Evolutionary conservation across 345 rosid genomes (phyloP).

Genomic region (Draba incana): DNA sequence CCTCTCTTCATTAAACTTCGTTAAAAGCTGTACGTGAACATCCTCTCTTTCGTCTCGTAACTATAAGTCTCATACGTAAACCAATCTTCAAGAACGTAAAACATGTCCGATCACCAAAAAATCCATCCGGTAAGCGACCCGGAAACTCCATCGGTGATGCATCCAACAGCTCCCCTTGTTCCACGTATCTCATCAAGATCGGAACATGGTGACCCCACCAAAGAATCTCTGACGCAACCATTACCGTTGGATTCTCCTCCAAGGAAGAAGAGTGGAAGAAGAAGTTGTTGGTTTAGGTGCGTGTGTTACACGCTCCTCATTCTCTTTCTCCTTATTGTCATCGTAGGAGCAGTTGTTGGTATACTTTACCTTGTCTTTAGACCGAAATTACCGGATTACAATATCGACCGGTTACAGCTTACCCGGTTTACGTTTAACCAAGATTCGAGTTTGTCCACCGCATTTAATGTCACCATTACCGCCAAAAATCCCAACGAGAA

Average conservation of each 20-base stretch:
- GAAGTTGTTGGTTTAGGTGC: constrained; percentile 65
- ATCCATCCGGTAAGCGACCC: constrained; percentile 67
- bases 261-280: constrained; percentile 49
- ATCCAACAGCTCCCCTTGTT: constrained; percentile 59
- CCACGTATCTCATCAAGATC: constrained; percentile 55
- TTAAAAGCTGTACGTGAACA: neutral
- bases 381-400: constrained; percentile 75
- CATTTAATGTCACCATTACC: constrained; percentile 65
- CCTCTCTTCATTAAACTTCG: constrained; percentile 22
- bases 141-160: constrained; percentile 48
- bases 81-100: constrained; percentile 15
- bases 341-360: constrained; percentile 51
- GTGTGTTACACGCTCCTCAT: constrained; percentile 67
- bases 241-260: constrained; percentile 43
- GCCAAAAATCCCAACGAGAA: constrained; percentile 75
- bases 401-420: constrained; percentile 59
- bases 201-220: constrained; percentile 21
- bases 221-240: constrained; percentile 26
- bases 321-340: constrained; percentile 52
- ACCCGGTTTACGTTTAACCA: constrained; percentile 50
- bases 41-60: neutral
- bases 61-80: neutral
- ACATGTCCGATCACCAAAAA: constrained; percentile 64
- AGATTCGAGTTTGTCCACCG: constrained; percentile 55
- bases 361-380: constrained; percentile 70